Evolutionary conservation across 2,329 filamentous ascomycete species (phyloP), one percentile per base, ranked within the genome.

Genomic region (Metarhizium rileyi): DNA sequence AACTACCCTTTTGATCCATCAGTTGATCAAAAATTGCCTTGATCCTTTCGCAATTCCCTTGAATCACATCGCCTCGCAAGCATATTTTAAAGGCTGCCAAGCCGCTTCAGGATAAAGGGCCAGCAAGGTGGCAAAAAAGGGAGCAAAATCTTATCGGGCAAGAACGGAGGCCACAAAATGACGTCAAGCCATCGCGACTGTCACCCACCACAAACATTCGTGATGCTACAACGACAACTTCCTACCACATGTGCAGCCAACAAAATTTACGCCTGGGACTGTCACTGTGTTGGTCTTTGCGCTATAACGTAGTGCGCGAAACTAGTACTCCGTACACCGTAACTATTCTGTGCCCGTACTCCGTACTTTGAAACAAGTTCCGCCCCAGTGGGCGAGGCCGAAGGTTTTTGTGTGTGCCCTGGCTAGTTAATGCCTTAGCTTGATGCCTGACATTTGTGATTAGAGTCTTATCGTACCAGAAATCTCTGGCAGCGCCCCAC

Each of bases 401-500:
- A 46, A 46, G 44, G 36, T 27, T 28, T 40, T 44, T 44, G n/a
- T 44, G n/a, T 23, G 46, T 47, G 48, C 26, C 49, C 27, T 44
- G 50, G 44, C 33, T 50, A 38, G 45, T 63, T 63, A 54, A 51
- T 64, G 62, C 63, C 62, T 65, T 62, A 63, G 57, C 50, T 66
- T 64, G 62, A 57, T 66, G 64, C 64, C 64, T 66, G 61, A 66
- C 55, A 55, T 38, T 47, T 26, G 16, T 38, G 22, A 10, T 20
- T 14, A 40, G 16, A 45, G 35, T 36, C 50, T 57, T 57, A 55
- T 61, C 57, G 56, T 55, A 51, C 60, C 60, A 65, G 64, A 66
- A 63, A 61, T 64, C 61, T 64, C 60, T 59, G 61, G 63, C 59
- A 51, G 51, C 56, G 64, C 65, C 66, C 66, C 66, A 67, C 66